These are phyloP conservation scores for Wickerhamiella qilinensis DNA, from an alignment of 805 yeast species.

Conservation along the genomic window DNA sequence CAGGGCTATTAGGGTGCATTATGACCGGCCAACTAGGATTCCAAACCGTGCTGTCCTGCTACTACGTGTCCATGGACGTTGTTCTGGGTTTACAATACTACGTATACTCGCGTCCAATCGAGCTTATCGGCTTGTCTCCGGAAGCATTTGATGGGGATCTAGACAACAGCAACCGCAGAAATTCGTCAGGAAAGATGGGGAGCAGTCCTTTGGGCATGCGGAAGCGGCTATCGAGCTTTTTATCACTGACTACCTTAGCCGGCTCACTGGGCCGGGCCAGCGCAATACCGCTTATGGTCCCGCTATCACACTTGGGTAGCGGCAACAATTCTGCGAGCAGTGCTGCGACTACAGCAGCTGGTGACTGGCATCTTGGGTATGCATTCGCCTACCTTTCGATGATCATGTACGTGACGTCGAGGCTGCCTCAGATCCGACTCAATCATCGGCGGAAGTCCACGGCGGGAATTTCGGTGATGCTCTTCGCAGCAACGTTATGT, in stretches of 20 bases:
- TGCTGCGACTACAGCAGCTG: not conserved
- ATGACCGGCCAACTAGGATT: constrained; percentile 68
- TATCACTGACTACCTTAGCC: constrained; percentile 2
- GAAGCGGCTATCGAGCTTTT: constrained; percentile 5
- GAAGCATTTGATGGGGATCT: constrained; percentile 1
- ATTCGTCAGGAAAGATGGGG: not conserved
- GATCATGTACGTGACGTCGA: constrained; percentile 51
- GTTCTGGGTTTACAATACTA: constrained; percentile 54
- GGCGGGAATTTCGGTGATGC: constrained; percentile 65
- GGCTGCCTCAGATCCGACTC: constrained; percentile 72
- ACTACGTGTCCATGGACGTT: constrained; percentile 58
- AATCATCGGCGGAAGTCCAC: constrained; percentile 70
- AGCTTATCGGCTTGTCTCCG: constrained; percentile 5
- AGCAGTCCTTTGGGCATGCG: not conserved
- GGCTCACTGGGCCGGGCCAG: constrained; percentile 6
- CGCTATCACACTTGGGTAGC: not conserved
- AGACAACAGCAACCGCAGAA: constrained; percentile 3
- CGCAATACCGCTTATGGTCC: not conserved
- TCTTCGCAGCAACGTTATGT: constrained; percentile 60
- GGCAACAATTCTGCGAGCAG: not conserved
- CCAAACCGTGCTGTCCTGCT: constrained; percentile 55
- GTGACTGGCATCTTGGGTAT: constrained; percentile 21
- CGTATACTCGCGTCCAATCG: constrained; percentile 32
- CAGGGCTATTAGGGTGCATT: constrained; percentile 52
- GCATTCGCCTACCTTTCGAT: constrained; percentile 70